Evolutionary conservation across 2,329 filamentous ascomycete species (phyloP).

Genomic region (Aspergillus novoparasiticus): DNA sequence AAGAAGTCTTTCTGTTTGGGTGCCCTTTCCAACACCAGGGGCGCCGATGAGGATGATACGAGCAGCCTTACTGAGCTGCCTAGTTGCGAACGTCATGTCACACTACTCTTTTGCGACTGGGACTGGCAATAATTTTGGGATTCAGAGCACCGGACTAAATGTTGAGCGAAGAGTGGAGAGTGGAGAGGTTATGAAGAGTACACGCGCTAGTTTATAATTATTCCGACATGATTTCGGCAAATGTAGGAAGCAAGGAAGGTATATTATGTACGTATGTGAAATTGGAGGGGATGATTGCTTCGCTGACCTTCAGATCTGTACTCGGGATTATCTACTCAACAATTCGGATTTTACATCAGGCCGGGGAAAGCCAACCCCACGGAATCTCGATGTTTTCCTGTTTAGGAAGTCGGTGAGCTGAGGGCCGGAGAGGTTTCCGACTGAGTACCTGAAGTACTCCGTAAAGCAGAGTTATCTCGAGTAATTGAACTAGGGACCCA

Average conservation of each 20-base stretch:
- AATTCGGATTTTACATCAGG: slow-evolving; percentile 10
- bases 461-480: background rate
- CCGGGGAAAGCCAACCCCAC: slow-evolving; percentile 21
- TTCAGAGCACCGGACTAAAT: background rate
- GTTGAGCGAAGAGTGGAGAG: slow-evolving; percentile 1
- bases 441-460: background rate
- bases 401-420: slow-evolving; percentile 39
- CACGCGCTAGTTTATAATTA: background rate
- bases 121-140: background rate
- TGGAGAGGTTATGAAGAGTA: background rate
- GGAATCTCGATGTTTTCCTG: slow-evolving; percentile 26
- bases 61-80: slow-evolving; percentile 73
- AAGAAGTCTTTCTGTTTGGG: slow-evolving; percentile 87
- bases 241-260: background rate
- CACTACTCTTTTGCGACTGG: background rate
- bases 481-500: background rate
- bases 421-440: slow-evolving; percentile 19
- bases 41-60: slow-evolving; percentile 93
- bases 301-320: background rate
- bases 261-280: background rate
- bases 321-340: slow-evolving; percentile 5
- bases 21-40: slow-evolving; percentile 96
- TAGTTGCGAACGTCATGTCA: slow-evolving; percentile 38
- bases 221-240: background rate
- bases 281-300: background rate